phyloP scores from a whole-genome alignment of 2,329 filamentous ascomycete species.

The Albophoma yamanashiensis region DNA sequence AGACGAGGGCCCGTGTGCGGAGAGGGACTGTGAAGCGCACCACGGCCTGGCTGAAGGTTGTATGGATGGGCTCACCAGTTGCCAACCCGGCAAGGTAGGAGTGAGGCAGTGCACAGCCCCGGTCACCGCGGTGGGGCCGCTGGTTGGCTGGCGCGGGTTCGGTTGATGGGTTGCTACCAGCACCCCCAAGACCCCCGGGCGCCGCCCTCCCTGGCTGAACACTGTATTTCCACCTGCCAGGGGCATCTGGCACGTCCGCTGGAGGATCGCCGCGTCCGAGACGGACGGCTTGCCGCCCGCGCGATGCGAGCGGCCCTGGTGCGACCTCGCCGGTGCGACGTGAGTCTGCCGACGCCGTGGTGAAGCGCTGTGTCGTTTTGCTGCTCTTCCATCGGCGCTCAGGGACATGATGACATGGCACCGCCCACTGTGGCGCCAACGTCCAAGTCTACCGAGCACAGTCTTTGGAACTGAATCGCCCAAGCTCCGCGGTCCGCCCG shows the following conservation, averaged over 20 bases:
- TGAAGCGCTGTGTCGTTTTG: neutral
- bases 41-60: neutral
- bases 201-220: neutral
- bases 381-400: neutral
- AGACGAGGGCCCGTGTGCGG: neutral
- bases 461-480: too few species aligned
- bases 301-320: neutral
- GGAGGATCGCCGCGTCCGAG: neutral
- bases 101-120: slow-evolving; percentile 1
- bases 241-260: neutral
- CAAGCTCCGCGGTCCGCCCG: neutral
- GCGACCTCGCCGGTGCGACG: neutral
- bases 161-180: neutral
- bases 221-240: neutral
- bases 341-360: neutral
- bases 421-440: neutral
- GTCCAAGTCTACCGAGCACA: neutral
- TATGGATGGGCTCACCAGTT: neutral
- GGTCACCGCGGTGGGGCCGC: neutral
- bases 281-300: neutral
- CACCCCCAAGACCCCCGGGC: neutral
- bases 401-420: neutral
- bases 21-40: neutral
- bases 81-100: neutral
- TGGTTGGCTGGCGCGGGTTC: neutral